Conservation (phyloP, 257 asterid genomes). For the Solanum tarapatanum region DNA sequence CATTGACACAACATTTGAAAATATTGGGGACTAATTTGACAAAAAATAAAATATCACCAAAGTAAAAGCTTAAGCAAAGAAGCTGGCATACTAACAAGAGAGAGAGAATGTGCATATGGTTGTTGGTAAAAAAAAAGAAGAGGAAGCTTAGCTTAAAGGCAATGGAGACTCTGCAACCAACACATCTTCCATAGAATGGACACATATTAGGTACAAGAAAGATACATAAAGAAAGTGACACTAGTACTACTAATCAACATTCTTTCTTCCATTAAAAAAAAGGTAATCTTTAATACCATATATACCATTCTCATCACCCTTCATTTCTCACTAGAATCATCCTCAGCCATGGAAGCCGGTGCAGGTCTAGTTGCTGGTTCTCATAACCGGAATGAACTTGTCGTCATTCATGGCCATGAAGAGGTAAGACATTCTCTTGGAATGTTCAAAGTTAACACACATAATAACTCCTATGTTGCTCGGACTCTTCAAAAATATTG, state of each 20-base stretch:
- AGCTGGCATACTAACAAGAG: constrained; percentile 1
- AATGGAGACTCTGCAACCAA: constrained; percentile 90
- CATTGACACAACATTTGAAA: neutral
- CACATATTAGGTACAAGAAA: constrained; percentile 41
- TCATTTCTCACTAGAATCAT: neutral
- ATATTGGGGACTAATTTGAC: neutral
- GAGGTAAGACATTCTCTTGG: constrained; percentile 37
- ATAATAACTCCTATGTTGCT: neutral
- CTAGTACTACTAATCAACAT: constrained; percentile 21
- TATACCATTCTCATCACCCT: constrained; percentile 5
- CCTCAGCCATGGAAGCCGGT: constrained; percentile 58
- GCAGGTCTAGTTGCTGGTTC: constrained; percentile 98
- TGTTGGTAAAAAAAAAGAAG: constrained; percentile 27
- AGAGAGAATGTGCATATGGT: constrained; percentile 23
- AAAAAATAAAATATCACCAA: neutral
- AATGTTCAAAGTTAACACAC: neutral
- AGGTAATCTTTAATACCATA: constrained; percentile 15
- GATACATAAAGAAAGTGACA: constrained; percentile 22
- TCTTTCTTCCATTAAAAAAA: constrained; percentile 18
- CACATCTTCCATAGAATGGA: constrained; percentile 21
- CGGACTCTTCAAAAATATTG: neutral
- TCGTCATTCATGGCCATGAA: constrained; percentile 93
- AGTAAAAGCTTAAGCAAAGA: neutral
- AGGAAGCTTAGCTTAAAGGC: constrained; percentile 65
- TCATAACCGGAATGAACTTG: constrained; percentile 91